phyloP scores from a whole-genome alignment of 805 yeast species.

The Candida hispaniensis region DNA sequence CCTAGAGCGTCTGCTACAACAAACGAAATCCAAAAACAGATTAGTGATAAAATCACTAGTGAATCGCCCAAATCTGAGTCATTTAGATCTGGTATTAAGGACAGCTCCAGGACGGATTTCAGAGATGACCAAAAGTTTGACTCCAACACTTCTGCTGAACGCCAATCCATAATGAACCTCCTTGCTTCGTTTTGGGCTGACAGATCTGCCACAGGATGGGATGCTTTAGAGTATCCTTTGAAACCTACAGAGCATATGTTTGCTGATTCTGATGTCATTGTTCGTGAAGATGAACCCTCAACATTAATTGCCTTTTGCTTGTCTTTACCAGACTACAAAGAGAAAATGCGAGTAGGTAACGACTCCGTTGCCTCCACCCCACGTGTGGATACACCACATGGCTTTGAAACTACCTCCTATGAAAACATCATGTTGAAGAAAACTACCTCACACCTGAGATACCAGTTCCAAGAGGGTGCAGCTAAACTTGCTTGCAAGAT shows the following conservation, averaged over 20 bases:
- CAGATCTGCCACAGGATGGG: conserved; percentile 91
- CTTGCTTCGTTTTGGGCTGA: conserved; percentile 95
- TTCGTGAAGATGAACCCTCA: conserved; percentile 93
- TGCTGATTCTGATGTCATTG: conserved; percentile 86
- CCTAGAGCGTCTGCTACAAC: too few relatives aligned
- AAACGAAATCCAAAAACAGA: too few relatives aligned
- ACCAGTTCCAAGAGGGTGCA: conserved; percentile 79
- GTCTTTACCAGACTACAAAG: conserved; percentile 70
- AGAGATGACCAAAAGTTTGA: too few relatives aligned
- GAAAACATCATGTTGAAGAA: conserved; percentile 68
- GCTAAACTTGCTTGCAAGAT: conserved; percentile 84
- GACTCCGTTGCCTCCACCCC: conserved; percentile 12
- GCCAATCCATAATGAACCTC: conserved; percentile 67
- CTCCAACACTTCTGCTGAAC: conserved; percentile 52
- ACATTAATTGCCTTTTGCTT: conserved; percentile 88
- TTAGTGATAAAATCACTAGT: too few relatives aligned
- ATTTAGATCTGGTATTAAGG: too few relatives aligned
- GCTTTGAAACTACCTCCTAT: conserved; percentile 24
- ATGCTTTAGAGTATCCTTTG: conserved; percentile 77
- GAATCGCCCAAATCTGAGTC: too few relatives aligned
- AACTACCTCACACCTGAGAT: conserved; percentile 81
- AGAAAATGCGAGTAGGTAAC: conserved; percentile 41
- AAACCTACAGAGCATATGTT: conserved; percentile 77
- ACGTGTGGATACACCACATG: conserved; percentile 4
- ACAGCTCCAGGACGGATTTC: too few relatives aligned